Conservation (phyloP, 1,284 basidiomycete genomes). For the Rugiboletus extremiorientalis region DNA sequence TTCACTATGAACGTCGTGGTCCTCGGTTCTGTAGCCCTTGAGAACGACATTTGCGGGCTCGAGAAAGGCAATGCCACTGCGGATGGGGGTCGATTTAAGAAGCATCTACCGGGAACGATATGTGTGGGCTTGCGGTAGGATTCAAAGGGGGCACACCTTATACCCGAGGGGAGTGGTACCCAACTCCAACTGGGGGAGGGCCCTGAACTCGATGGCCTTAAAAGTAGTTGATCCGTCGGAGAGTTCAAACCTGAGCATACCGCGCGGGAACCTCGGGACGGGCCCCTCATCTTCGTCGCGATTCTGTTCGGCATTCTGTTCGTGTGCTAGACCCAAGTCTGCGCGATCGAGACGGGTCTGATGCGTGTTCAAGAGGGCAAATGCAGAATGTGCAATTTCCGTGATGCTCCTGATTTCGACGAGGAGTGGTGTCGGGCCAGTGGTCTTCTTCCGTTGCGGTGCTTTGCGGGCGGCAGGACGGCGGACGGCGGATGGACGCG, state of each 20-base stretch:
- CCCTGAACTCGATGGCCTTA: constrained; percentile 68
- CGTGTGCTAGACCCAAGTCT: constrained; percentile 44
- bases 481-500: background rate
- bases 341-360: constrained; percentile 62
- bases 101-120: constrained; percentile 58
- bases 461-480: background rate
- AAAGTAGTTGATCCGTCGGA: constrained; percentile 63
- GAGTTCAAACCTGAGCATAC: constrained; percentile 66
- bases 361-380: constrained; percentile 61
- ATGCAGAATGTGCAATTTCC: constrained; percentile 73
- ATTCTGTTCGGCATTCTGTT: constrained; percentile 45
- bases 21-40: constrained; percentile 57
- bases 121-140: background rate
- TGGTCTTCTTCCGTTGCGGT: constrained; percentile 30
- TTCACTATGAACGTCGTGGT: constrained; percentile 54
- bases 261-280: constrained; percentile 69
- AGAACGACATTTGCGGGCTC: constrained; percentile 60
- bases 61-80: constrained; percentile 65
- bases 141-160: constrained; percentile 50
- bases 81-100: constrained; percentile 59
- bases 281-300: constrained; percentile 69
- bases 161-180: constrained; percentile 68
- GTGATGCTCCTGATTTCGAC: constrained; percentile 73
- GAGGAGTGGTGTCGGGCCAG: constrained; percentile 48
- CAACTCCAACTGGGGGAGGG: constrained; percentile 57